Evolutionary conservation across 2,329 filamentous ascomycete species (phyloP).

Genomic region (Ceratocystis huliohia): DNA sequence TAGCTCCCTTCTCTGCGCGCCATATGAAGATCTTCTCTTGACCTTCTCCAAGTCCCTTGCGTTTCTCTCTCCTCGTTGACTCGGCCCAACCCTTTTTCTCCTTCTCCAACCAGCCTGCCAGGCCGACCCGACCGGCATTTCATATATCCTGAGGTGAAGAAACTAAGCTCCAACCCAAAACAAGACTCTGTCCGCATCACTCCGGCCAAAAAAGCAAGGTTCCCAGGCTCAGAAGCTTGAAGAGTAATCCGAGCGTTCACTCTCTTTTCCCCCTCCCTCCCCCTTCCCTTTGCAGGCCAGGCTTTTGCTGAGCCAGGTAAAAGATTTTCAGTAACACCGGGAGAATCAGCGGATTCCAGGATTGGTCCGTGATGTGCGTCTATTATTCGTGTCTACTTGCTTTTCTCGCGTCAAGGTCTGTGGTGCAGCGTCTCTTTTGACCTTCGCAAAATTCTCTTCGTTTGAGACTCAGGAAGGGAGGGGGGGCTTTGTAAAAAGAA

Average conservation of each 20-base stretch:
- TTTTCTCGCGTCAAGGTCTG: not conserved
- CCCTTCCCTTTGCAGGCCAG: not conserved
- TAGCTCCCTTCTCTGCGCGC: not conserved
- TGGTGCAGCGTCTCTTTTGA: too few species aligned
- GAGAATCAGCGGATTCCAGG: not conserved
- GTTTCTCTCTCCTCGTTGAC: not conserved
- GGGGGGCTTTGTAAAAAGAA: not conserved
- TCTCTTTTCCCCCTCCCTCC: not conserved
- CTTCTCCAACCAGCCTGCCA: not conserved
- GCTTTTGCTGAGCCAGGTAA: not conserved
- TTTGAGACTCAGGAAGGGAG: not conserved
- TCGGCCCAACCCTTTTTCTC: constrained; percentile 1
- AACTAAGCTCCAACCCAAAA: too few species aligned
- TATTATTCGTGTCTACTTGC: not conserved
- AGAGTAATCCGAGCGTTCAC: not conserved
- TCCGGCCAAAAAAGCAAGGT: too few species aligned
- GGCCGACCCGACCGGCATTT: too few species aligned
- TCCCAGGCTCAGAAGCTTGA: too few species aligned
- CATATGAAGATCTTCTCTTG: not conserved
- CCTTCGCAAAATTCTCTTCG: not conserved
- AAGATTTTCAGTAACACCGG: not conserved
- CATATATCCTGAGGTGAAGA: too few species aligned
- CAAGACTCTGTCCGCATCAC: too few species aligned
- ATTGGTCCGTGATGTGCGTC: not conserved
- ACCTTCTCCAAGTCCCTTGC: not conserved